These are phyloP conservation scores for Cyclotella atomus DNA, from an alignment of 108 stramenopile genomes.

Conservation along the genomic window DNA sequence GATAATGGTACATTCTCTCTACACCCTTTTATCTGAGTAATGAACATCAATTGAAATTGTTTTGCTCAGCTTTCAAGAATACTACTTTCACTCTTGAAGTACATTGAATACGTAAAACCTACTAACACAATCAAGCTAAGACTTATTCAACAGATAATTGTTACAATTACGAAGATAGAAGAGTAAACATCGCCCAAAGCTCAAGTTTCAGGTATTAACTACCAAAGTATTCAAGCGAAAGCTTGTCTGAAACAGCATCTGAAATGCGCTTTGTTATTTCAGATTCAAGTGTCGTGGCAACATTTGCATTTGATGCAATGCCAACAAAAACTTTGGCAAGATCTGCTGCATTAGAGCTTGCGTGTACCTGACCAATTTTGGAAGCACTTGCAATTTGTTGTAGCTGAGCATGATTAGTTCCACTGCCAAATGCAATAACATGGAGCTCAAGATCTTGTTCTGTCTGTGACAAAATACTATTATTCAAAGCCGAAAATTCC, in stretches of 20 bases:
- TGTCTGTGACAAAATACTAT: conserved; percentile 1
- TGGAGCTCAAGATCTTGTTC: conserved; percentile 62
- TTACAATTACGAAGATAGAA: too few relatives aligned
- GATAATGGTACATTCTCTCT: too few relatives aligned
- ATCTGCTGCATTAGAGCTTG: conserved; percentile 48
- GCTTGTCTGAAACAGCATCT: conserved; percentile 61
- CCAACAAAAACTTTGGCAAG: conserved; percentile 56
- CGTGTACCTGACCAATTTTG: conserved; percentile 44
- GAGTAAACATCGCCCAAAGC: too few relatives aligned
- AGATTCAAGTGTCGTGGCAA: conserved; percentile 52
- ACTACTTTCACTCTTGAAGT: too few relatives aligned
- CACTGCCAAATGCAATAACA: conserved; percentile 63
- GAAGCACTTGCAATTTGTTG: conserved; percentile 52
- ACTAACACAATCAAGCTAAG: too few relatives aligned
- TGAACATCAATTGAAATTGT: too few relatives aligned
- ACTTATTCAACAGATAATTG: too few relatives aligned
- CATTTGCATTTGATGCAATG: conserved; percentile 54
- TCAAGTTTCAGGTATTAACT: too few relatives aligned
- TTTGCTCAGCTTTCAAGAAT: too few relatives aligned
- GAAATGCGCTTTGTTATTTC: conserved; percentile 64
- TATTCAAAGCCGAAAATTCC: conserved; percentile 48
- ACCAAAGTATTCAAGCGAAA: conserved; percentile 59
- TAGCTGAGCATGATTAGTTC: conserved; percentile 47
- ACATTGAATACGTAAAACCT: too few relatives aligned
- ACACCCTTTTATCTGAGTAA: too few relatives aligned